Conservation (phyloP, 2,329 filamentous ascomycete species). For the Talaromyces sp. region DNA sequence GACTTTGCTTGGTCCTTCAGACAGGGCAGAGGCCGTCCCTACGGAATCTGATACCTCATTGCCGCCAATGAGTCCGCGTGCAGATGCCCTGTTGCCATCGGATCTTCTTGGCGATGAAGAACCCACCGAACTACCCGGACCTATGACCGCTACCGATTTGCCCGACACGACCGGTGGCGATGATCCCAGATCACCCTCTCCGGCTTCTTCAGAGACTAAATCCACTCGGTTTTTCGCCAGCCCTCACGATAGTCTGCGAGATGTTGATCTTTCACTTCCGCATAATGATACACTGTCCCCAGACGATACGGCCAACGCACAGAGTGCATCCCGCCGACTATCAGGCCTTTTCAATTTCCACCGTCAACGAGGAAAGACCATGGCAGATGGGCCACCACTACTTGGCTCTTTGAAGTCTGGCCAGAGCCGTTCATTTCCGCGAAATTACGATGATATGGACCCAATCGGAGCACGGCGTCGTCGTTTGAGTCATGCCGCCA, state of each 20-base stretch:
- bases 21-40: conserved; percentile 33
- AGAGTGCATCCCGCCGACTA: conserved; percentile 48
- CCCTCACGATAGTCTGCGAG: conserved; percentile 36
- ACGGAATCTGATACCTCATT: conserved; percentile 51
- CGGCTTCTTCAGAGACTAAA: conserved; percentile 38
- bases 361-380: conserved; percentile 56
- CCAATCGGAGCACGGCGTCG: conserved; percentile 45
- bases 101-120: conserved; percentile 55
- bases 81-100: conserved; percentile 55
- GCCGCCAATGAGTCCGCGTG: conserved; percentile 59
- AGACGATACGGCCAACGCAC: conserved; percentile 32
- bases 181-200: conserved; percentile 35
- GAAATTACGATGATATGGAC: conserved; percentile 48
- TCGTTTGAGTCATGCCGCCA: conserved; percentile 52
- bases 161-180: conserved; percentile 19
- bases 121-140: conserved; percentile 29
- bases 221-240: conserved; percentile 42
- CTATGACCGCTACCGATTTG: conserved; percentile 17
- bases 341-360: conserved; percentile 53
- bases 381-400: conserved; percentile 52
- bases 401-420: conserved; percentile 54
- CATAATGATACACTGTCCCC: conserved; percentile 5
- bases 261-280: conserved; percentile 29
- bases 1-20: conserved; percentile 43
- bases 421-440: conserved; percentile 60